These are phyloP conservation scores for Aspergillus eucalypticola DNA, from an alignment of 2,329 filamentous ascomycete genomes.

Conservation along the genomic window DNA sequence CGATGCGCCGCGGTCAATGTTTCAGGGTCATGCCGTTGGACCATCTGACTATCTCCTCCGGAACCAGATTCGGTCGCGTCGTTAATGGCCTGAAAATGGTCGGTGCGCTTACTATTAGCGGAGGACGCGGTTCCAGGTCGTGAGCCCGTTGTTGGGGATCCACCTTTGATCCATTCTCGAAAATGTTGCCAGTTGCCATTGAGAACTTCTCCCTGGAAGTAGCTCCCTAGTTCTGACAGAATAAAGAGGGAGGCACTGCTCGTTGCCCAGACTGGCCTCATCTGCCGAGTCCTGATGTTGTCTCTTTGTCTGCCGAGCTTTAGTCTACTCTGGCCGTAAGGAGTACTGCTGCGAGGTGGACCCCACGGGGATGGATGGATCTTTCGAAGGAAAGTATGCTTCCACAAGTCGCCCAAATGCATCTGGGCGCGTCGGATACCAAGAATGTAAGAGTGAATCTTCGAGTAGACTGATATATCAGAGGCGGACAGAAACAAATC, in stretches of 20 bases:
- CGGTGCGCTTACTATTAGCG: constrained; percentile 21
- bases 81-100: constrained; percentile 7
- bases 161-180: constrained; percentile 67
- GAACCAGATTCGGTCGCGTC: constrained; percentile 15
- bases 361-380: constrained; percentile 72
- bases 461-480: constrained; percentile 77
- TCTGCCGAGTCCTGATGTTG: constrained; percentile 62
- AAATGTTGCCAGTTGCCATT: constrained; percentile 79
- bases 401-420: constrained; percentile 82
- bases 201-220: constrained; percentile 87
- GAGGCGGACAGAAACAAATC: constrained; percentile 80
- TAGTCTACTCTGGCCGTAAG: constrained; percentile 61
- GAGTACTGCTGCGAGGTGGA: constrained; percentile 63
- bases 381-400: constrained; percentile 73
- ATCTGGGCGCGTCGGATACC: constrained; percentile 84
- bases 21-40: constrained; percentile 72
- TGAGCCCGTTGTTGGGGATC: constrained; percentile 34
- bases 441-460: constrained; percentile 84
- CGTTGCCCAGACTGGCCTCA: constrained; percentile 87
- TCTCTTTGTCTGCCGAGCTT: constrained; percentile 64
- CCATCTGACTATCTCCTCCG: constrained; percentile 16
- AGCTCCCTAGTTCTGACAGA: constrained; percentile 80
- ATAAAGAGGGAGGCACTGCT: constrained; percentile 86
- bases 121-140: constrained; percentile 42
- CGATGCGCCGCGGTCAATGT: constrained; percentile 78